Percentiles rank a stretch among this genome's conserved stretches.
Conservation (phyloP, 305 asterid species). For the Caryopteris hybrid region DNA sequence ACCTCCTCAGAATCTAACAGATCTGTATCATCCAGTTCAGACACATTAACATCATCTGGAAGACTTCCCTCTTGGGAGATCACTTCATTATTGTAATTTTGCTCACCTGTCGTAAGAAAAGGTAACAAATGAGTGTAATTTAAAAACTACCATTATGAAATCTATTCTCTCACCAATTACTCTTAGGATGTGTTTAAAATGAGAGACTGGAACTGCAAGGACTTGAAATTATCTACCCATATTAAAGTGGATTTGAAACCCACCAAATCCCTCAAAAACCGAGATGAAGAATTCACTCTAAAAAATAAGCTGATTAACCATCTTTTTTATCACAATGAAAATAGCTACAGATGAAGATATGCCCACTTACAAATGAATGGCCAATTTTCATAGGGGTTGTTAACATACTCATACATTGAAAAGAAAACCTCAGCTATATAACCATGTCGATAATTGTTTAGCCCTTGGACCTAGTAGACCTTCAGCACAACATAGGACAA, state of each 20-base stretch:
- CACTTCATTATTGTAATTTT: conserved; percentile 24
- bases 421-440: background rate
- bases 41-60: conserved; percentile 34
- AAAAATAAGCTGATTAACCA: background rate
- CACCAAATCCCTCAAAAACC: too few species aligned
- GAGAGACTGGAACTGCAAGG: too few species aligned
- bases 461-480: too few species aligned
- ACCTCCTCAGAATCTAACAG: conserved; percentile 51
- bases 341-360: background rate
- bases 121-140: conserved; percentile 5
- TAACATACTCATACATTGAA: background rate
- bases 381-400: background rate
- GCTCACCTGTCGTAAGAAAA: conserved; percentile 36
- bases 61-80: conserved; percentile 43
- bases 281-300: too few species aligned
- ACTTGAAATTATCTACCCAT: too few species aligned
- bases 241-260: too few species aligned
- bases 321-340: background rate
- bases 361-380: background rate
- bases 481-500: too few species aligned
- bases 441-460: too few species aligned
- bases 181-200: background rate
- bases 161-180: background rate
- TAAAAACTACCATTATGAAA: background rate
- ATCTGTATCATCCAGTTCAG: conserved; percentile 40